phyloP scores from a whole-genome alignment of 2,329 filamentous ascomycete species.

The Hyphodiscus sp. region DNA sequence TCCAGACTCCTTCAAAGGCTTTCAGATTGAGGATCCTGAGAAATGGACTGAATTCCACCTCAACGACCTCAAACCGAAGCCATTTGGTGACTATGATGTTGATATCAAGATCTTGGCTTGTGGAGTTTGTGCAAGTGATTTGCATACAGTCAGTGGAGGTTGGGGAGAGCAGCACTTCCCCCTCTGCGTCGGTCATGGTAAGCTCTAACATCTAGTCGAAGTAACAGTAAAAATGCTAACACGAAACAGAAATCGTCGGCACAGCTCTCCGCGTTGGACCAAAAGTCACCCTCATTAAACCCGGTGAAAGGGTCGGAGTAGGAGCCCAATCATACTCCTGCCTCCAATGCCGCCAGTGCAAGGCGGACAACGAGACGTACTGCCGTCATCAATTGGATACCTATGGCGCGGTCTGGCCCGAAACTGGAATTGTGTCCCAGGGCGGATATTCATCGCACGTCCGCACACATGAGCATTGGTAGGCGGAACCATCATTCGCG shows the following conservation, averaged over 20 bases:
- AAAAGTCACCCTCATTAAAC: constrained; percentile 51
- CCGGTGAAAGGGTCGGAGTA: constrained; percentile 48
- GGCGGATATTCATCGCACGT: constrained; percentile 64
- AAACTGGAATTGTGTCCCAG: constrained; percentile 54
- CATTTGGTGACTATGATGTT: constrained; percentile 80
- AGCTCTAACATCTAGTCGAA: neutral
- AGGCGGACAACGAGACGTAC: constrained; percentile 49
- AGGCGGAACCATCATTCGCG: neutral
- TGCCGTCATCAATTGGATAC: constrained; percentile 44
- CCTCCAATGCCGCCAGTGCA: constrained; percentile 47
- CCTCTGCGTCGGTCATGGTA: constrained; percentile 45
- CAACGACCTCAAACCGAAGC: constrained; percentile 69
- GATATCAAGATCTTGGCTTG: constrained; percentile 82
- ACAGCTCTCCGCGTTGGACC: constrained; percentile 60
- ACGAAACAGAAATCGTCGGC: constrained; percentile 55
- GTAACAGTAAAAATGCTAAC: neutral
- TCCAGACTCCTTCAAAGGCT: constrained; percentile 54
- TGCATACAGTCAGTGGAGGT: constrained; percentile 61
- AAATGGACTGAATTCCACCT: constrained; percentile 29
- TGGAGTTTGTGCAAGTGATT: constrained; percentile 67
- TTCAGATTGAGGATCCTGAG: constrained; percentile 42
- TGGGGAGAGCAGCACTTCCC: constrained; percentile 46
- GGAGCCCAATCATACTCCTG: constrained; percentile 49
- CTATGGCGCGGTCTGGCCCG: constrained; percentile 44
- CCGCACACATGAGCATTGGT: constrained; percentile 69